Percentiles rank a stretch among this genome's conserved stretches.
phyloP scores from a whole-genome alignment of 345 rosid species.

The Citrus glauca region DNA sequence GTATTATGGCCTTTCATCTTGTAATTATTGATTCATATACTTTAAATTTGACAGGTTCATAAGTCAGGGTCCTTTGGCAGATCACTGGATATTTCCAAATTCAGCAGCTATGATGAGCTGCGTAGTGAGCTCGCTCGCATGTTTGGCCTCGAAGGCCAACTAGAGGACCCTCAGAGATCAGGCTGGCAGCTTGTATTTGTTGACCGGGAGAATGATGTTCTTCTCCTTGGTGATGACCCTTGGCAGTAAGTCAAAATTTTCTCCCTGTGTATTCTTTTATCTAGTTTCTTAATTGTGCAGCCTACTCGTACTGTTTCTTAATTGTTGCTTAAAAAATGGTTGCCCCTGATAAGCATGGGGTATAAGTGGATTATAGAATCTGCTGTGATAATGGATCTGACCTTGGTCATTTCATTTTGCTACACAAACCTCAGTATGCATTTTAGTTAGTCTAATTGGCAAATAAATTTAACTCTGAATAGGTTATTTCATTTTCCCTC shows the following conservation, averaged over 20 bases:
- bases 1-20: background rate
- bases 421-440: background rate
- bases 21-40: conserved; percentile 1
- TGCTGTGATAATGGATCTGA: background rate
- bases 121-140: conserved; percentile 41
- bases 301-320: background rate
- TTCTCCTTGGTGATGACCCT: conserved; percentile 54
- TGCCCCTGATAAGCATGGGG: background rate
- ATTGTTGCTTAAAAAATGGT: background rate
- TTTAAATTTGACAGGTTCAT: conserved; percentile 32
- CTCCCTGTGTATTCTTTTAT: background rate
- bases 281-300: background rate
- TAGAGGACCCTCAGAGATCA: conserved; percentile 54
- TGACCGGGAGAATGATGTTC: conserved; percentile 52
- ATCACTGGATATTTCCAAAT: conserved; percentile 46
- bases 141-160: conserved; percentile 54
- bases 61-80: conserved; percentile 45
- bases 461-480: background rate
- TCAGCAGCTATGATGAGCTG: conserved; percentile 48
- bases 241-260: conserved; percentile 37
- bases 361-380: background rate
- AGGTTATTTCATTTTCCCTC: background rate
- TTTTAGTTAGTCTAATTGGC: background rate
- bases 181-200: conserved; percentile 63
- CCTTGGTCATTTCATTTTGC: background rate